Evolutionary conservation across 148 eudicot species (phyloP), one percentile per base, ranked within the genome.

Genomic region (Pouteria glomerata): DNA sequence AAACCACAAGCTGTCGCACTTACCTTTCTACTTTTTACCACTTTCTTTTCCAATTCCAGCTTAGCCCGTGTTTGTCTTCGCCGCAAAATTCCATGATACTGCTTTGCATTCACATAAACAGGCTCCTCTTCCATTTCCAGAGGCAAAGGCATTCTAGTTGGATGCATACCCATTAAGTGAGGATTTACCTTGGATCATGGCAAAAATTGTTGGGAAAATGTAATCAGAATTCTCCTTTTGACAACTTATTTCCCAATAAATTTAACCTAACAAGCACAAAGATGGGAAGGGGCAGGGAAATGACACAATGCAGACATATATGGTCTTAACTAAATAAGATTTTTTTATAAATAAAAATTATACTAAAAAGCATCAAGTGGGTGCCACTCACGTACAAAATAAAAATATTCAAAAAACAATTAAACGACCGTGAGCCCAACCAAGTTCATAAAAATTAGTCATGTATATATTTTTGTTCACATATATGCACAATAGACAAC

Each of bases 51-150:
- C 81, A 85, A n/a, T 81, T 88, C 97, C 16, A 90, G 86, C 85
- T 76, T 89, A 65, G 94, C 97, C n/a, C 91, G 85, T 59, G 77
- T 77, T 66, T 85, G 91, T 73, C 97, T 81, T 50, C 94, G 88
- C 74, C 97, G 83, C 68, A 91, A 51, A 68, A 91, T 91, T 50
- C 92, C 97, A 77, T 81, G 92, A 81, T 91, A 91, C 56, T 88
- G 93, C 80, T 86, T 90, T 19, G 92, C 86, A 77, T 90, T 88
- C 65, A 90, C 96, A 71, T 84, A 90, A 60, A 90, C 89, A 57
- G 92, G 97, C 62, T 85, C 94, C 71, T 91, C 97, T 63, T 89
- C 94, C 89, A 83, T 79, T 45, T 84, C 77, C 72, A 88, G 83
- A 69, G 88, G 88, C 72, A 91, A 68, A 31, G 91, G 82, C 84